Percentiles rank a stretch among this genome's conserved stretches.
phyloP scores from a whole-genome alignment of 768 basidiomycete genomes.

The Ramaria sp. region DNA sequence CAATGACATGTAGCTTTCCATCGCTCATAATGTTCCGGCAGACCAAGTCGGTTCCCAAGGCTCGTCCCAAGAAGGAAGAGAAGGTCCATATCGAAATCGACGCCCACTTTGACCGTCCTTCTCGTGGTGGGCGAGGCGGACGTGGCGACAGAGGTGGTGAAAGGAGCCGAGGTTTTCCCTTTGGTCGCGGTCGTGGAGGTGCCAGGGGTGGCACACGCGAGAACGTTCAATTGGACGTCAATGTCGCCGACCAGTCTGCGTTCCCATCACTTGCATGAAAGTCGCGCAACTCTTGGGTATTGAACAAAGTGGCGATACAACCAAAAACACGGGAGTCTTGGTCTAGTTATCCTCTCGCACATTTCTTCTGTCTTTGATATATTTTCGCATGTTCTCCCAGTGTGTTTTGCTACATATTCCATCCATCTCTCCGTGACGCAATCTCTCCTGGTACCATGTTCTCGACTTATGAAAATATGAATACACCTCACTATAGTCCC shows the following conservation, averaged over 20 bases:
- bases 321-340: background rate
- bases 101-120: conserved; percentile 74
- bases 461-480: conserved; percentile 2
- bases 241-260: conserved; percentile 74
- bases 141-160: conserved; percentile 33
- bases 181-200: conserved; percentile 33
- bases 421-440: conserved; percentile 5
- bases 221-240: conserved; percentile 34
- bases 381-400: conserved; percentile 3
- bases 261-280: conserved; percentile 75
- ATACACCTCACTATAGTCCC: background rate
- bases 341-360: background rate
- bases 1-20: background rate
- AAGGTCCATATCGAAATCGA: conserved; percentile 92
- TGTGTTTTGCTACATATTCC: conserved; percentile 9
- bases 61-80: conserved; percentile 71
- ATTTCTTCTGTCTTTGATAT: conserved; percentile 5
- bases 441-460: background rate
- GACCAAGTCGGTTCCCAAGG: conserved; percentile 57
- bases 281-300: background rate
- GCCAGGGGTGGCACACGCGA: conserved; percentile 32
- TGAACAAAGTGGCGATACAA: background rate
- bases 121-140: conserved; percentile 42
- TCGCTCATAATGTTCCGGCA: conserved; percentile 20
- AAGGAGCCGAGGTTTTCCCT: conserved; percentile 30